A percentile compares a stretch with the other conserved stretches of the same genome.
Conservation (phyloP, 164 flowering plant genomes). For the Taxillus chinensis region DNA sequence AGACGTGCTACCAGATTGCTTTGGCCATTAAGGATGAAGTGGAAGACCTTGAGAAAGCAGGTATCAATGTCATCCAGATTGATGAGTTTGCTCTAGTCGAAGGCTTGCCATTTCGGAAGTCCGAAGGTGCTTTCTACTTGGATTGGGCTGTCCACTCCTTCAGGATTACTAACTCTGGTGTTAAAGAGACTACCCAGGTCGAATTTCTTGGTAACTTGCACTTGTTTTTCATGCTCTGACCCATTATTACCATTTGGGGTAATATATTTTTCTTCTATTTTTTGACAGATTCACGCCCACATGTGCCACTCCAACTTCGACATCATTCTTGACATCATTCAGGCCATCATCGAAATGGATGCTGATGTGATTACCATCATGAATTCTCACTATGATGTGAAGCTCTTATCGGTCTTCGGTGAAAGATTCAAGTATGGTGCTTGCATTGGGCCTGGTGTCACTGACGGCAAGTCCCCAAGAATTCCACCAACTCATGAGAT, state of each 20-base stretch:
- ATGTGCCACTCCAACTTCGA: slow-evolving; percentile 9
- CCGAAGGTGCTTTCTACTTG: slow-evolving; percentile 8
- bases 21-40: slow-evolving; percentile 15
- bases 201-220: not conserved
- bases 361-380: slow-evolving; percentile 5
- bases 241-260: not conserved
- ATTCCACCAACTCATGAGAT: slow-evolving; percentile 8
- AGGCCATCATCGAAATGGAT: slow-evolving; percentile 3
- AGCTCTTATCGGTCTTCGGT: slow-evolving; percentile 4
- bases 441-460: slow-evolving; percentile 11
- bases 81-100: slow-evolving; percentile 10
- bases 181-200: slow-evolving; percentile 11
- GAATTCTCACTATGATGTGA: slow-evolving; percentile 4
- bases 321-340: too few relatives aligned
- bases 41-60: slow-evolving; percentile 11
- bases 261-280: not conserved
- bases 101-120: slow-evolving; percentile 12
- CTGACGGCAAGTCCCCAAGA: slow-evolving; percentile 9
- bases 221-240: not conserved
- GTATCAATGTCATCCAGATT: slow-evolving; percentile 10
- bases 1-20: slow-evolving; percentile 11
- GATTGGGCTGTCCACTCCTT: slow-evolving; percentile 15
- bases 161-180: slow-evolving; percentile 7
- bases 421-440: slow-evolving; percentile 9
- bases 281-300: slow-evolving; percentile 3